Base-by-base conservation (phyloP, 768 basidiomycete species). In the Mrakia frigida region DNA sequence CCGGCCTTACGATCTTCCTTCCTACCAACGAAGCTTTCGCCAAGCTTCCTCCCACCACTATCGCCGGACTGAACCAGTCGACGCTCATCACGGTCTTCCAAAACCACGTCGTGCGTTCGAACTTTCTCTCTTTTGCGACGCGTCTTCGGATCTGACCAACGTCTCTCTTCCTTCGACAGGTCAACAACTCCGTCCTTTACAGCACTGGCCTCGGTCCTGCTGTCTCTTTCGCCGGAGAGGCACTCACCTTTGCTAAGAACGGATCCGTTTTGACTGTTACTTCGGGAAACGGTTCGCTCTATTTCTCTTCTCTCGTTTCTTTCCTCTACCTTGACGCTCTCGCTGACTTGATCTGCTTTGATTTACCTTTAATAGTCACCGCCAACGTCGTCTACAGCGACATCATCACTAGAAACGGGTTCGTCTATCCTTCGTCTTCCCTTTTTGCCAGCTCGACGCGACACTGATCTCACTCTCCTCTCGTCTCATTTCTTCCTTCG, bases 401-500 rank as follows among this genome's bases (percentile, higher is more conserved):
- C 81, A 85, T 90, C 10, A 83, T 92, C 79, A 82, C 87, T 39
- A 80, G 85, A 18, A 92, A 92, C 78, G 91, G 65, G 39, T 35
- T n/a, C 35, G 46, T 50, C n/a, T n/a, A n/a, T n/a, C n/a, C n/a
- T 50, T 50, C 46, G 46, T 21, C 18, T 18, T 50, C 16, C 2
- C 46, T 9, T 18, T 2, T 50, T 50, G 4, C 46, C 5, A 50
- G 16, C 9, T 50, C 46, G 46, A 50, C 46, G 46, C 46, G 46
- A 9, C 1, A 6, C 46, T 50, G 46, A 56, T 56, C 56, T 28
- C 9, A 6, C 13, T 13, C 35, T 5, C 31, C 23, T 33, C 14
- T 35, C 10, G 1, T 14, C 31, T 10, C 16, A 21, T 13, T 39
- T 33, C 31, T 28, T 14, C 13, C 13, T 14, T 25, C 63, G 13